Evolutionary conservation across 345 rosid genomes (phyloP), one percentile per base, ranked within the genome.

Genomic region (Murraya koenigii): DNA sequence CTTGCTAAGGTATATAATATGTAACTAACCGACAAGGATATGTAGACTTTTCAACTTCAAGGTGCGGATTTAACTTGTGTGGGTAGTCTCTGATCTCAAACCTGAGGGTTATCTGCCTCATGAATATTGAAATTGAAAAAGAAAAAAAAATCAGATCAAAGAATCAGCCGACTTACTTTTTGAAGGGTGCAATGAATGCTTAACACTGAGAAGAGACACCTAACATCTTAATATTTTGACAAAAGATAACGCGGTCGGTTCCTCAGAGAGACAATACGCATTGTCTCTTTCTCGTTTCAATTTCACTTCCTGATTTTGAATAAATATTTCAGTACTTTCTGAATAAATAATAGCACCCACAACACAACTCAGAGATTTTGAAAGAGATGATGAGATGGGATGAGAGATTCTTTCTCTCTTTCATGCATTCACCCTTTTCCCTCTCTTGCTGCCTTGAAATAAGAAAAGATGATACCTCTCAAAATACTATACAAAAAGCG

Each of bases 161-260:
- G 60, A 44, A 44, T 20, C 72, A 75, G 58, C 65, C 72, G 72
- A 66, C 54, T 76, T 54, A n/a, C 79, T 76, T 76, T 66, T 32
- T 56, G 20, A 63, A 56, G 11, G 55, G 38, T 19, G 80, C 76
- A 78, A 78, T 78, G 17, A 78, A 69, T 77, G 80, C 75, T 77
- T 47, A 76, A 67, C 79, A 56, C 67, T 56, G 66, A 67, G 66
- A 49, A 56, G 56, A 44, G 49, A 11, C 49, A 63, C 25, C 61
- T 36, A 66, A 67, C 66, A 67, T 76, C 22, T 71, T 25, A 20
- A 20, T 54, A 15, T 54, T 71, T 71, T 52, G 23, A 33, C 30
- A 56, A 71, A 71, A 71, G 75, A 71, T 71, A 64, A 22, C 75
- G 20, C 30, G 62, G 44, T 71, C 61, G 22, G 47, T 71, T 55